Evolutionary conservation across 192 early-diverging fungal genomes (phyloP), one percentile per base, ranked within the genome.

Genomic region (Gaertneriomyces semiglobifer): DNA sequence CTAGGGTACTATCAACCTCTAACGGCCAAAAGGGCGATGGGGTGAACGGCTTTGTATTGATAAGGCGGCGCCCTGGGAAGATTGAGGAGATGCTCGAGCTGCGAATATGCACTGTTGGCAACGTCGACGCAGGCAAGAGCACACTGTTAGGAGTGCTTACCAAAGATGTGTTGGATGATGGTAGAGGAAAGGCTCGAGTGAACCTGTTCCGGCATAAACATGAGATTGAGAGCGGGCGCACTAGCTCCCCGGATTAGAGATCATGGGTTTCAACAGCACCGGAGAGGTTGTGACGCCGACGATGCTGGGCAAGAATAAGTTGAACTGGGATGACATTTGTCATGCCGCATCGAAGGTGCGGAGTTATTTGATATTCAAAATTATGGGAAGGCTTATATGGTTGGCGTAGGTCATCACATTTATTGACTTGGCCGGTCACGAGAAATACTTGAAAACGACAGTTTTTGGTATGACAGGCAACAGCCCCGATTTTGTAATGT

Each of bases 191-290:
- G 54, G 91, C 91, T 11, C 89, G 94, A 20, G 77, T 94, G 41
- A 93, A 94, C 66, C 78, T 96, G 44, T 95, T 95, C 71, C 71
- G 84, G 10, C 91, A 93, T 73, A 91, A 92, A 76, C 94, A 97
- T 69, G 94, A 97, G 68, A 80, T 97, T 25, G 92, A 92, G 75
- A 81, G 88, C 12, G 94, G 94, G n/a, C 74, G 91, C 11, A 97
- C 93, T n/a, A 92, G 89, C 18, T 92, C 90, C 18, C 94, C 0
- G 92, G 93, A 2, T 78, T 90, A 67, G 92, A 92, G 60, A 88
- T 92, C 55, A 81, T 97, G 66, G 93, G 94, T 0, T 97, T 91
- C 74, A 84, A 82, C 40, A 80, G 81, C 7, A 79, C 77, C 6
- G 92, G 89, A 10, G 63, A 77, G 18, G 72, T 90, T 43, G 76